Percentiles rank a stretch among this genome's conserved stretches.
Evolutionary conservation across 495 filamentous ascomycete genomes (phyloP).

Genomic region (Trichoderma gamsii): DNA sequence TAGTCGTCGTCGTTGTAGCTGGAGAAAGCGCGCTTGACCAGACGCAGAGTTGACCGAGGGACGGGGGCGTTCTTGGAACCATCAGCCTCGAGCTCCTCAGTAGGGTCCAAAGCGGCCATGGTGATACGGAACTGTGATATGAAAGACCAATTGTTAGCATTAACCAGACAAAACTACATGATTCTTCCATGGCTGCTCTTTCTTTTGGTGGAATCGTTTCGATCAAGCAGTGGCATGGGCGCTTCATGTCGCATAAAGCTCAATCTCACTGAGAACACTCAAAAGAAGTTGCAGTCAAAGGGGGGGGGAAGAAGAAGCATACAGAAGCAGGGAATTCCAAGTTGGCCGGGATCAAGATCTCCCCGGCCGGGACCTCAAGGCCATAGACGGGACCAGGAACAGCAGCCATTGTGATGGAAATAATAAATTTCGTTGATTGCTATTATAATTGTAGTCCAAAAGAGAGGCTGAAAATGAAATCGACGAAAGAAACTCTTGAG

Average conservation of each 20-base stretch:
- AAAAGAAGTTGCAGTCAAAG: slow-evolving; percentile 8
- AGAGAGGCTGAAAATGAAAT: neutral
- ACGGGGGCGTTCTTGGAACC: slow-evolving; percentile 54
- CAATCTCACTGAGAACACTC: neutral
- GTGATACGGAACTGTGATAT: slow-evolving; percentile 79
- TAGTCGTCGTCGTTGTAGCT: slow-evolving; percentile 55
- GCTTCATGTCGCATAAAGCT: neutral
- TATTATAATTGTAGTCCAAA: neutral
- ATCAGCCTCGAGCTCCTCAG: slow-evolving; percentile 61
- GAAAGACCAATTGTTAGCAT: slow-evolving; percentile 18
- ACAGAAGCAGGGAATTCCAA: slow-evolving; percentile 76
- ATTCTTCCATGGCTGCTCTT: neutral
- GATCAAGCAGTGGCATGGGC: neutral
- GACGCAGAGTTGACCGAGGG: slow-evolving; percentile 79
- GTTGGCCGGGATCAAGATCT: slow-evolving; percentile 65
- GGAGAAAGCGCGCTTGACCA: slow-evolving; percentile 61
- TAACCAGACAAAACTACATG: neutral
- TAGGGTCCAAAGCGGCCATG: slow-evolving; percentile 96
- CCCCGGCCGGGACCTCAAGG: slow-evolving; percentile 76
- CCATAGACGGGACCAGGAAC: slow-evolving; percentile 83
- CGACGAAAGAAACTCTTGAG: neutral
- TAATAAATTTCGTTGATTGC: neutral
- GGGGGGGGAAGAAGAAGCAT: slow-evolving; percentile 34
- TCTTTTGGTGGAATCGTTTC: neutral
- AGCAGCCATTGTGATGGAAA: slow-evolving; percentile 28